Conservation (phyloP, 2,329 filamentous ascomycete genomes). For the Colletotrichum truncatum region DNA sequence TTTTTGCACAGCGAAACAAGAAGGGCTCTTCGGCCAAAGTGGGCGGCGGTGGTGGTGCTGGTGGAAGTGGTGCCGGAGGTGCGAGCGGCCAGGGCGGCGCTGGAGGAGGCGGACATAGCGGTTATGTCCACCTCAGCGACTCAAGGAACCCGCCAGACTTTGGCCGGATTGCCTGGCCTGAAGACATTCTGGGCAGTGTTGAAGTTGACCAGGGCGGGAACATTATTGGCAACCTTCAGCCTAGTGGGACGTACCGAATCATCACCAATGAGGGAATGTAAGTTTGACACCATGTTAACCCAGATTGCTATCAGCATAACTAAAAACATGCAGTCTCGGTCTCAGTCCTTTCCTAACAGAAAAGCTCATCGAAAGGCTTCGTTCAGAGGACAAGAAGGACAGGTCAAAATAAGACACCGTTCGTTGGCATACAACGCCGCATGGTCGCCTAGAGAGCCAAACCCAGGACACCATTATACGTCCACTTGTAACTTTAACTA, state of each 20-base stretch:
- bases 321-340: slow-evolving; percentile 54
- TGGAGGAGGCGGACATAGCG: slow-evolving; percentile 67
- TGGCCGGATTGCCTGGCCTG: slow-evolving; percentile 74
- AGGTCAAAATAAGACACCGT: not conserved
- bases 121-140: slow-evolving; percentile 74
- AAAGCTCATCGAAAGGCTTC: slow-evolving; percentile 63
- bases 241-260: slow-evolving; percentile 71
- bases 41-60: slow-evolving; percentile 50
- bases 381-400: slow-evolving; percentile 57
- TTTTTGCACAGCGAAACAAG: slow-evolving; percentile 54
- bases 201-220: slow-evolving; percentile 67
- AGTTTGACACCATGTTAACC: slow-evolving; percentile 44
- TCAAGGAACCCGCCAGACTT: slow-evolving; percentile 71
- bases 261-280: slow-evolving; percentile 74
- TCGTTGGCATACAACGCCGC: not conserved
- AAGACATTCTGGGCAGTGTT: slow-evolving; percentile 75
- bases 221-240: slow-evolving; percentile 66
- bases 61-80: slow-evolving; percentile 60
- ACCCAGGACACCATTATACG: not conserved
- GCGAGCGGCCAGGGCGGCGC: slow-evolving; percentile 70
- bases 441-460: not conserved
- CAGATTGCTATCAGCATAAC: not conserved
- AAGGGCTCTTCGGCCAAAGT: slow-evolving; percentile 42
- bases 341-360: slow-evolving; percentile 62
- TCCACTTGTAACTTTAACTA: not conserved